Conservation (phyloP, 768 basidiomycete species). For the Lactarius sp. region DNA sequence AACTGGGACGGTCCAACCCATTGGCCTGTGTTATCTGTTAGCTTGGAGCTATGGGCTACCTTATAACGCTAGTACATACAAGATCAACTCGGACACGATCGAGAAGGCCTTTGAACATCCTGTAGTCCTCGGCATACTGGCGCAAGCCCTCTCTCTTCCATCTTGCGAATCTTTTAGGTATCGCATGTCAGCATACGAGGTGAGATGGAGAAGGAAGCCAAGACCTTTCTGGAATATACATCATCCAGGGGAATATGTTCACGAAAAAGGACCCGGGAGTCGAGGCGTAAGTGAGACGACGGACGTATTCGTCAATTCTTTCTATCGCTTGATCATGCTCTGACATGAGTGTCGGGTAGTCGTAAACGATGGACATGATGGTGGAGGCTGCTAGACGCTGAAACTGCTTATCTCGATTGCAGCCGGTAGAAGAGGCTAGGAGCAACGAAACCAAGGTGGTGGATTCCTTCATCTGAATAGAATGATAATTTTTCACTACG, state of each 20-base stretch:
- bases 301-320: neutral
- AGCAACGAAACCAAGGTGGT: conserved; percentile 30
- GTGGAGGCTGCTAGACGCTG: conserved; percentile 29
- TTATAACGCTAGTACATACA: neutral
- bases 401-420: conserved; percentile 31
- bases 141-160: conserved; percentile 3
- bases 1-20: neutral
- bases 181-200: neutral
- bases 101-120: conserved; percentile 5
- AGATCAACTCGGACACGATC: conserved; percentile 5
- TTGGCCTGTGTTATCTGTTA: neutral
- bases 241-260: conserved; percentile 14
- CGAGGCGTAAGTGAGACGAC: neutral
- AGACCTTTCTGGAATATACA: conserved; percentile 12
- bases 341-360: conserved; percentile 11
- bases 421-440: conserved; percentile 27
- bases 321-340: neutral
- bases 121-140: neutral
- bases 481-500: conserved; percentile 26
- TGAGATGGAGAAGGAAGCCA: neutral
- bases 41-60: neutral
- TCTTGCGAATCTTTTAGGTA: conserved; percentile 4
- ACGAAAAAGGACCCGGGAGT: neutral
- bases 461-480: conserved; percentile 32
- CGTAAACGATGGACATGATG: conserved; percentile 30